These are phyloP conservation scores for Coix lacrymajobi DNA, from an alignment of 176 grass and related monocot species.

Conservation along the genomic window DNA sequence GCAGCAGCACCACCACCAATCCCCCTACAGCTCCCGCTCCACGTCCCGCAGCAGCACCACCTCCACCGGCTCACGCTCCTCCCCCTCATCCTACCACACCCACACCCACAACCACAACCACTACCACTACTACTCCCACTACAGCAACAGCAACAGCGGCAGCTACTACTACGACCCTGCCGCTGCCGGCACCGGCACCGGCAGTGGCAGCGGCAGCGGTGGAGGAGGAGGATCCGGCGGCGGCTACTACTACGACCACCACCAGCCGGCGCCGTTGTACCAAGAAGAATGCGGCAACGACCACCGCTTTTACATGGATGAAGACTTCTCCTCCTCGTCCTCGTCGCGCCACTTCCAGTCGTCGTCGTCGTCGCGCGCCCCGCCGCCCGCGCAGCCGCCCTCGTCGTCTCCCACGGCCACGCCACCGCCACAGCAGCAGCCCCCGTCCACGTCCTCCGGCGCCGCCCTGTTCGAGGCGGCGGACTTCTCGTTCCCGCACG, in stretches of 20 bases:
- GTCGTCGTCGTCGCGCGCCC: neutral
- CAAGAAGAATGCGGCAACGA: constrained; percentile 79
- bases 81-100: constrained; percentile 25
- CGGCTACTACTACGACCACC: neutral
- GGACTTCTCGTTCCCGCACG: constrained; percentile 66
- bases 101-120: neutral
- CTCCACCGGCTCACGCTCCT: constrained; percentile 35
- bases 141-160: neutral
- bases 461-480: constrained; percentile 53
- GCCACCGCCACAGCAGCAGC: neutral
- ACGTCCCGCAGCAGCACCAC: constrained; percentile 21
- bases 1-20: constrained; percentile 1
- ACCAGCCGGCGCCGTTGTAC: neutral
- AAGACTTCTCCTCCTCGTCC: constrained; percentile 96
- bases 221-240: neutral
- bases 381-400: neutral
- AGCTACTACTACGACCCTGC: neutral
- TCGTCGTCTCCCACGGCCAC: constrained; percentile 31
- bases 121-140: constrained; percentile 11
- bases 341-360: constrained; percentile 56
- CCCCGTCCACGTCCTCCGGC: constrained; percentile 48
- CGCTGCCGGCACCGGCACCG: neutral
- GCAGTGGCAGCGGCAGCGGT: neutral
- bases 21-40: constrained; percentile 20
- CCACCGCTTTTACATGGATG: constrained; percentile 79